phyloP scores from a whole-genome alignment of 192 early-diverging fungal species.

The Chytriomyces hyalinus region DNA sequence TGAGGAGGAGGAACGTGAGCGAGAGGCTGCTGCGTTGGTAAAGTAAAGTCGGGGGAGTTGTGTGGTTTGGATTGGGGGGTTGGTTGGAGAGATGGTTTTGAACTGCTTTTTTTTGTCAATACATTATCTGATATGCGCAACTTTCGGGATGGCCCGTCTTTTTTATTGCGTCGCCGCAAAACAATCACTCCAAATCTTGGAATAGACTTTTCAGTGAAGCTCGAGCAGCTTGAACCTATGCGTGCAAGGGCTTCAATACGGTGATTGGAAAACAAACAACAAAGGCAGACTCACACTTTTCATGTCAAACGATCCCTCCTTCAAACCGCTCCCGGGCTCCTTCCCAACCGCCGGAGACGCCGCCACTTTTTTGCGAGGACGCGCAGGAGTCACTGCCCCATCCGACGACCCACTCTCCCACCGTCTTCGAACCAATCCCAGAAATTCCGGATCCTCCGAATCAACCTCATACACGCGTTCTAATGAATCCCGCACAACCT shows the following conservation, averaged over 20 bases:
- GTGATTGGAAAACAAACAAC: background rate
- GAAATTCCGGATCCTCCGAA: background rate
- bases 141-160: no score
- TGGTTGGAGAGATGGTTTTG: no score
- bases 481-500: background rate
- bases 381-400: background rate
- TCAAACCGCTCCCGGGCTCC: background rate
- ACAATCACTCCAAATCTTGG: background rate
- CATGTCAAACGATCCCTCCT: background rate
- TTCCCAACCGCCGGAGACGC: background rate
- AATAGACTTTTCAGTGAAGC: slow-evolving; percentile 22
- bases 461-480: background rate
- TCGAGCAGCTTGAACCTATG: slow-evolving; percentile 27
- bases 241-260: background rate
- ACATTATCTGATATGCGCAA: no score
- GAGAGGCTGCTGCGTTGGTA: background rate
- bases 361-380: background rate
- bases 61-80: no score
- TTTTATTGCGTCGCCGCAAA: no score
- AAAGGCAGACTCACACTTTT: slow-evolving; percentile 2
- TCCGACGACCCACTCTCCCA: background rate
- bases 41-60: background rate
- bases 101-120: no score
- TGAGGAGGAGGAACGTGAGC: slow-evolving; percentile 24
- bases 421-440: background rate